These are phyloP conservation scores for Verticillium dahliae DNA, from an alignment of 2,329 filamentous ascomycete species.

Conservation along the genomic window DNA sequence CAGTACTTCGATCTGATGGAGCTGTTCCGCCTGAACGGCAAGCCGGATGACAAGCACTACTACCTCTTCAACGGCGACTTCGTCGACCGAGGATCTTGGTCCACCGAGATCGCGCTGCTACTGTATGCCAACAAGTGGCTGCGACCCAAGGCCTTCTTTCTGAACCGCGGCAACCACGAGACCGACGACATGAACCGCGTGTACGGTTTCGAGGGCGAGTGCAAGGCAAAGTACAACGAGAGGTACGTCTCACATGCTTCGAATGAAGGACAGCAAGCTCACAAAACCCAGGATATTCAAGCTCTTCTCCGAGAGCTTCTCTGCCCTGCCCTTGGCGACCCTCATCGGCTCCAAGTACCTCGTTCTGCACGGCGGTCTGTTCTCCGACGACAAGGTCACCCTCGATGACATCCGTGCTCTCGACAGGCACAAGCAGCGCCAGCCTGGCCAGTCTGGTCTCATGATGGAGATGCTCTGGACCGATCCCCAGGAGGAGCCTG, in stretches of 20 bases:
- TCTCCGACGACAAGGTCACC: conserved; percentile 89
- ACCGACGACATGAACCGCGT: conserved; percentile 99
- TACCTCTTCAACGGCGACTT: conserved; percentile 99
- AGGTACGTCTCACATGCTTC: conserved; percentile 29
- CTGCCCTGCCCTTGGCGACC: conserved; percentile 84
- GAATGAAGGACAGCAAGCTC: not conserved
- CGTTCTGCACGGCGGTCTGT: conserved; percentile 88
- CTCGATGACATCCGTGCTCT: conserved; percentile 92
- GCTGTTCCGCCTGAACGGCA: conserved; percentile 87
- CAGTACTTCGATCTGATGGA: conserved; percentile 98
- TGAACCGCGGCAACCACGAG: conserved; percentile 97
- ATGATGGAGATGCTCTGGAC: conserved; percentile 99
- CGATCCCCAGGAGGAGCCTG: conserved; percentile 80
- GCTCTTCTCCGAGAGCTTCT: conserved; percentile 97
- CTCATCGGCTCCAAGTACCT: conserved; percentile 87
- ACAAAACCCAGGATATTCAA: conserved; percentile 66
- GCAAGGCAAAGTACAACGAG: conserved; percentile 96
- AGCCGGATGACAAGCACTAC: conserved; percentile 76
- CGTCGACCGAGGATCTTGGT: conserved; percentile 96
- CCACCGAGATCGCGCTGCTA: conserved; percentile 88
- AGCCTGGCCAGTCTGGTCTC: conserved; percentile 85
- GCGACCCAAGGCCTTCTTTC: conserved; percentile 78
- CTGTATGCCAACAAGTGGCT: conserved; percentile 98
- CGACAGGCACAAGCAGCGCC: conserved; percentile 81
- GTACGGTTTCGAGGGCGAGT: conserved; percentile 97